Conservation (phyloP, 345 rosid genomes). For the Citrus australasica region DNA sequence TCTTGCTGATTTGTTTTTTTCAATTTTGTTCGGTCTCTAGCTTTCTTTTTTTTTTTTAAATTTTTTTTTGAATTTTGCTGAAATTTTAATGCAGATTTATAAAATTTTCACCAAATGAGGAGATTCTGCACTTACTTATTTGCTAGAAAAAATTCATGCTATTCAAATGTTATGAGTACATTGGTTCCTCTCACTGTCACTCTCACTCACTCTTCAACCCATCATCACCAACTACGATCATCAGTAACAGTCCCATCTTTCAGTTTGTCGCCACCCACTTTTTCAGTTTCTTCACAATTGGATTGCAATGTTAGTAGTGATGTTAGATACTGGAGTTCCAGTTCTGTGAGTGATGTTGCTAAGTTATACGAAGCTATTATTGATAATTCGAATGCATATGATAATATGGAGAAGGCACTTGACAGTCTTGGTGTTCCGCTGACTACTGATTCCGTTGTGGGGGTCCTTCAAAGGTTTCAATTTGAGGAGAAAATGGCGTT, state of each 20-base stretch:
- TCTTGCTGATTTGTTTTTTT: too few species aligned
- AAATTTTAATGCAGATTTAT: background rate
- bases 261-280: background rate
- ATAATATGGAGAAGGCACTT: constrained; percentile 60
- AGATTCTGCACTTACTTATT: background rate
- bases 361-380: constrained; percentile 41
- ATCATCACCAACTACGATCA: background rate
- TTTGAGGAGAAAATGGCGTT: constrained; percentile 75
- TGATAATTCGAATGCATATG: constrained; percentile 37
- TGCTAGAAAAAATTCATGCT: background rate
- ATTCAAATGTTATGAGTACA: background rate
- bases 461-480: constrained; percentile 62
- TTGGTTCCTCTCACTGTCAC: background rate
- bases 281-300: background rate
- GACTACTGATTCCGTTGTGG: constrained; percentile 55
- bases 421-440: constrained; percentile 45
- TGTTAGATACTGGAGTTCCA: background rate
- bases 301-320: background rate
- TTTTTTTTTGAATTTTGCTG: background rate
- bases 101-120: background rate
- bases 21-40: too few species aligned
- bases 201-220: background rate
- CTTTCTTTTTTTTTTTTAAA: too few species aligned
- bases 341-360: constrained; percentile 39
- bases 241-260: background rate